Conservation (phyloP, 441 rosid species). For the Corymbia calophylla region DNA sequence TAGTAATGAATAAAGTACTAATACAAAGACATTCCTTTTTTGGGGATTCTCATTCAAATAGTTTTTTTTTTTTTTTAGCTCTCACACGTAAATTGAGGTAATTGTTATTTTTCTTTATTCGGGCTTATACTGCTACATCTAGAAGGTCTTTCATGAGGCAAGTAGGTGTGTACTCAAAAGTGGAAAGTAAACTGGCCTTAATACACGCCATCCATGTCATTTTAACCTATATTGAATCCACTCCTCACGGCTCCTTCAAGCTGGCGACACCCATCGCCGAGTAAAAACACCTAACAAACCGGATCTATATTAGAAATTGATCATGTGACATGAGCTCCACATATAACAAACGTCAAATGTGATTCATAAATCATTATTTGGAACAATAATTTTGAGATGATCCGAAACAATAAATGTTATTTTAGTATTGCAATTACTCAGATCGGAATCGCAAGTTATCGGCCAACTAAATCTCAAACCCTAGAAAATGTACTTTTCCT, state of each 20-base stretch:
- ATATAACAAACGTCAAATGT: too few species aligned
- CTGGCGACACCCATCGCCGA: neutral
- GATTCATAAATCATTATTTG: neutral
- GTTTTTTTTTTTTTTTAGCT: neutral
- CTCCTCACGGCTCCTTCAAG: neutral
- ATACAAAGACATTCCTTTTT: neutral
- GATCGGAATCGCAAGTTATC: neutral
- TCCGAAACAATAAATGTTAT: neutral
- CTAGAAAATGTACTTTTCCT: neutral
- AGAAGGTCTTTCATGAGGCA: neutral
- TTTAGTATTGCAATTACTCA: neutral
- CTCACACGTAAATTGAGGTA: neutral
- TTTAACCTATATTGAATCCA: neutral
- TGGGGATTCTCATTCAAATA: neutral
- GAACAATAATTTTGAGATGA: neutral
- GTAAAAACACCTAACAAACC: neutral
- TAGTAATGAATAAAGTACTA: neutral
- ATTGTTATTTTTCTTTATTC: neutral
- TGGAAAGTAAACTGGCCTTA: neutral
- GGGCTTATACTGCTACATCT: neutral
- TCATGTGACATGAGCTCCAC: neutral
- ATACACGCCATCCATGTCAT: neutral
- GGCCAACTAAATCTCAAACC: neutral
- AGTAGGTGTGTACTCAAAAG: neutral
- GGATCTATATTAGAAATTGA: neutral